Conservation (phyloP, 345 rosid genomes). For the Citrus inodora region DNA sequence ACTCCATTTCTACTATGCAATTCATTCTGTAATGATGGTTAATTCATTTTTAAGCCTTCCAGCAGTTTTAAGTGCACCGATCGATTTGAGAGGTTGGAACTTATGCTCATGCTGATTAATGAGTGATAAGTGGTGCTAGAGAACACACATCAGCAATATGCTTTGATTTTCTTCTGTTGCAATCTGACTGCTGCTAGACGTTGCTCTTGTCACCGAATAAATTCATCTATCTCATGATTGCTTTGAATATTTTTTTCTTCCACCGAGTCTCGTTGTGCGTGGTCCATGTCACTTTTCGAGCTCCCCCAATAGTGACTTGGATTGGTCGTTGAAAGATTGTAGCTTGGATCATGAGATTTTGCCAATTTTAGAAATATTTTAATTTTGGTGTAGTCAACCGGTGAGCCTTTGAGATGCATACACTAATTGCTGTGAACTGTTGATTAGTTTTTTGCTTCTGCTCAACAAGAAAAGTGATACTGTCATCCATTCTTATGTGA, state of each 20-base stretch:
- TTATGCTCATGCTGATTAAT: not conserved
- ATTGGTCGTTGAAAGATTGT: not conserved
- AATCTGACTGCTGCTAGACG: not conserved
- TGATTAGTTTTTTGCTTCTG: not conserved
- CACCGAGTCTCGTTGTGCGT: not conserved
- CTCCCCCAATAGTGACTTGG: not conserved
- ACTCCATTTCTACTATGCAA: not conserved
- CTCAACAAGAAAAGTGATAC: not conserved
- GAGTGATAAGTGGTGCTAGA: not conserved
- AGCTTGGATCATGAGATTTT: not conserved
- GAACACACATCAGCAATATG: not conserved
- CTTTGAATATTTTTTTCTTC: not conserved
- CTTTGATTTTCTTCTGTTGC: not conserved
- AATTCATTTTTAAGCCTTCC: slow-evolving; percentile 6
- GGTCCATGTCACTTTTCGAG: not conserved
- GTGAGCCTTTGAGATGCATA: not conserved
- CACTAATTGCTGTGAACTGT: not conserved
- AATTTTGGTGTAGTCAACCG: not conserved
- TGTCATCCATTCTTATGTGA: not conserved
- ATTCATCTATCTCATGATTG: not conserved
- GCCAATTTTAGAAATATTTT: not conserved
- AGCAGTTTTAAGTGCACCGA: not conserved
- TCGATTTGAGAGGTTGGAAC: not conserved
- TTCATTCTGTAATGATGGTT: not conserved
- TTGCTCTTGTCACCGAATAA: not conserved